Base-by-base conservation (phyloP, 768 basidiomycete genomes). In the Podaxis sp. region DNA sequence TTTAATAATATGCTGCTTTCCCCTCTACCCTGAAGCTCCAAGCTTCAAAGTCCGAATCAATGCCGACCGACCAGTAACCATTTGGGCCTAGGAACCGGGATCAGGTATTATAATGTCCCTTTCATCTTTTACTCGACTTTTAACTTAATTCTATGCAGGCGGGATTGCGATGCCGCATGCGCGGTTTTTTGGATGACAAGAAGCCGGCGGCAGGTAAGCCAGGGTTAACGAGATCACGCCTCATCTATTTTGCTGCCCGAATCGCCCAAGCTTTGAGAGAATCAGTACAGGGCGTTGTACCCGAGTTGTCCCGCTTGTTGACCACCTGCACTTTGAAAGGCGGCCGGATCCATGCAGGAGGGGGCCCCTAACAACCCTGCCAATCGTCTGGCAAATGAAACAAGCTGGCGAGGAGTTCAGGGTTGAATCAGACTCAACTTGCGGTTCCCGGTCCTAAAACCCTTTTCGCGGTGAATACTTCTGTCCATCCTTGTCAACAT, bases 1-100 rank as follows among this genome's bases (percentile, higher is more conserved):
- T 61, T 43, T 62, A 62, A 49, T 62, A 38, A 55, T 55, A 56
- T 55, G 61, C 55, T 62, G 27, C 43, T 19, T 46, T 55, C 38
- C 19, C 19, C 19, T 25, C n/a, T 46, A 19, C 56, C 50, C 50
- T 41, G 37, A 59, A 38, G 33, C 25, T 19, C 43, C 37, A 49
- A 38, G 33, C 33, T 41, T 8, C 3, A 12, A 27, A 37, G 50
- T 3, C 25, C 25, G 37, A 52, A 29, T 38, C 8, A 13, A 22
- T 29, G 27, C 27, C 27, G 12, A 4, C n/a, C n/a, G 7, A 46
- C 17, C 43, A 19, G 43, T 19, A 46, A n/a, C 19, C 8, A 46
- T 15, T 12, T 58, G 33, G 33, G 33, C 33, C 33, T 33, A 33
- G 33, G 33, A 33, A 2, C n/a, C 22, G 24, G 29, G 57, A n/a